A percentile compares a stretch with the other conserved stretches of the same genome.
These are phyloP conservation scores for Nicotiana obtusifolia DNA, from an alignment of 257 asterid genomes.

Conservation along the genomic window DNA sequence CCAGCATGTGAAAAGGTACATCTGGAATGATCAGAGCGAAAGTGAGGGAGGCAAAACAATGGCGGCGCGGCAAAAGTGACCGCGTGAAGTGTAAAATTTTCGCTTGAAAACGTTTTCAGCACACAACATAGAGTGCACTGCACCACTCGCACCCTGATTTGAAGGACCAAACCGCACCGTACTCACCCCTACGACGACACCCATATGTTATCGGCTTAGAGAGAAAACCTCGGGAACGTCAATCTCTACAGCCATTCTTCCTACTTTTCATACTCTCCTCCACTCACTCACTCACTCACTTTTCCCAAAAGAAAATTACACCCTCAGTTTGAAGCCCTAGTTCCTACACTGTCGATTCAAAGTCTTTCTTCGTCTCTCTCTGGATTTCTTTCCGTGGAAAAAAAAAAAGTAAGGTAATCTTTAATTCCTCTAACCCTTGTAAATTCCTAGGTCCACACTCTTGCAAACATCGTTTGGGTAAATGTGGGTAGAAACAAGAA, in stretches of 20 bases:
- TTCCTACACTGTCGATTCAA: neutral
- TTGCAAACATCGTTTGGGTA: neutral
- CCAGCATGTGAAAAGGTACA: neutral
- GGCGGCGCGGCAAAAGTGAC: slow-evolving; percentile 14
- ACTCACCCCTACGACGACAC: neutral
- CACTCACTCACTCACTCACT: neutral
- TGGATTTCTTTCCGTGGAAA: neutral
- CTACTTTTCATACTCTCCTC: slow-evolving; percentile 4
- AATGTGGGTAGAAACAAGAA: neutral
- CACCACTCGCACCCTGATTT: neutral
- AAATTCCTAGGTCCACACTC: neutral
- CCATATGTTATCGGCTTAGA: neutral
- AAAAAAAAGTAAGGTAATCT: neutral
- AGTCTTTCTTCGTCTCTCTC: neutral
- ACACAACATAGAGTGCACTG: neutral
- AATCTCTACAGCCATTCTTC: neutral
- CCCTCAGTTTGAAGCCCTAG: neutral
- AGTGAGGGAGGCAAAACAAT: neutral
- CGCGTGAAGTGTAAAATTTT: neutral
- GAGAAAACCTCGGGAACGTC: neutral
- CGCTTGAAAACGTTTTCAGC: neutral
- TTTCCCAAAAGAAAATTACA: neutral
- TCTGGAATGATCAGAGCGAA: neutral
- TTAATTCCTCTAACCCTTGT: neutral
- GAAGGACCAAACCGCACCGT: neutral